A percentile compares a stretch with the other conserved stretches of the same genome.
phyloP scores from a whole-genome alignment of 768 basidiomycete species.

The Amanita subjunquillea region DNA sequence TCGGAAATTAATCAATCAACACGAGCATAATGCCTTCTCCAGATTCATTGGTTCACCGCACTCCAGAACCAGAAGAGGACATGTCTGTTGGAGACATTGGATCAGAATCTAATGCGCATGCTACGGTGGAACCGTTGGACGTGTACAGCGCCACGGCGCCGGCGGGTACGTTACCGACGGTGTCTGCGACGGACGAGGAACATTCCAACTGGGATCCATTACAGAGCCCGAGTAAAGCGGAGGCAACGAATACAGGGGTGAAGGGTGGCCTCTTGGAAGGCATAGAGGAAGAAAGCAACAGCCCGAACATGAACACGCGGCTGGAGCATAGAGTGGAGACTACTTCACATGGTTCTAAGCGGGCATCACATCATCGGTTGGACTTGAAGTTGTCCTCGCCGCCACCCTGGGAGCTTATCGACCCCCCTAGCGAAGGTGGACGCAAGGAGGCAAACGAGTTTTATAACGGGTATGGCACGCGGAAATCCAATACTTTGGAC shows the following conservation, averaged over 20 bases:
- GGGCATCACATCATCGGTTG: slow-evolving; percentile 36
- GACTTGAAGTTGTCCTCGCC: slow-evolving; percentile 43
- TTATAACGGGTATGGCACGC: slow-evolving; percentile 32
- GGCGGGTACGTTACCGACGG: neutral
- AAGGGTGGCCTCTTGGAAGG: slow-evolving; percentile 12
- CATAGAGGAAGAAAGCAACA: slow-evolving; percentile 14
- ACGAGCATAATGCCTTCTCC: neutral
- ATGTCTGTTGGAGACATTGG: neutral
- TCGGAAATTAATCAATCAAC: slow-evolving; percentile 2
- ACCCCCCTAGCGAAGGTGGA: slow-evolving; percentile 35
- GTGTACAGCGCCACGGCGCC: neutral
- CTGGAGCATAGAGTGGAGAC: slow-evolving; percentile 14
- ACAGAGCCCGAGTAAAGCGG: slow-evolving; percentile 4
- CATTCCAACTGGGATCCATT: slow-evolving; percentile 4
- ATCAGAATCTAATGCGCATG: neutral
- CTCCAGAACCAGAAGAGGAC: neutral
- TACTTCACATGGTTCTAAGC: slow-evolving; percentile 19
- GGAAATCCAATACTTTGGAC: slow-evolving; percentile 33
- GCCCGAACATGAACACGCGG: slow-evolving; percentile 17
- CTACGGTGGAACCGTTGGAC: neutral
- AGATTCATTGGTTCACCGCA: neutral
- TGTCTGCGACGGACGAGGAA: neutral
- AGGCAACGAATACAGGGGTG: slow-evolving; percentile 1
- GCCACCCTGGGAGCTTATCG: slow-evolving; percentile 56
- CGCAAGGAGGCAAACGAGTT: slow-evolving; percentile 23